A percentile compares a stretch with the other conserved stretches of the same genome.
phyloP scores from a whole-genome alignment of 2,329 filamentous ascomycete species.

The Nigrospora oryzae region DNA sequence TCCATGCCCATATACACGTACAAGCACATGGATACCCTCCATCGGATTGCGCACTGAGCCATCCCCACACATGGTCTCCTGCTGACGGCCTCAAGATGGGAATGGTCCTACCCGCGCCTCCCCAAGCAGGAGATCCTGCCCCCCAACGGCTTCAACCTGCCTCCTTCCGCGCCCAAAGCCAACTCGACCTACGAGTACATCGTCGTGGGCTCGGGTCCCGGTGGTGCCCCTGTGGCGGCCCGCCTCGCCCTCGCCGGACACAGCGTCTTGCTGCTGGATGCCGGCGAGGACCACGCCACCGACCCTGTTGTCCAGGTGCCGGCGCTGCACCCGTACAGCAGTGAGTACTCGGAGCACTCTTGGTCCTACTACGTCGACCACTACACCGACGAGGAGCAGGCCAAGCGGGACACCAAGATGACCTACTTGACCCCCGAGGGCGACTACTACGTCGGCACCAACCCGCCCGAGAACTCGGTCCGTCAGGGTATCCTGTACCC shows the following conservation, averaged over 20 bases:
- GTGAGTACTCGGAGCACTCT: constrained; percentile 44
- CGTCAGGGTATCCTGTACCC: constrained; percentile 50
- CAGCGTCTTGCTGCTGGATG: constrained; percentile 24
- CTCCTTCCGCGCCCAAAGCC: neutral
- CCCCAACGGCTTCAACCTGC: neutral
- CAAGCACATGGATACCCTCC: no score
- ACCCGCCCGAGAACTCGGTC: constrained; percentile 41
- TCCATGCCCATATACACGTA: no score
- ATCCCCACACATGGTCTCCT: neutral
- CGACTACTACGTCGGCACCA: constrained; percentile 40
- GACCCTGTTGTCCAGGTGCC: constrained; percentile 43
- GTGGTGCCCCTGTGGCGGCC: constrained; percentile 51
- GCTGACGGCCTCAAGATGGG: neutral
- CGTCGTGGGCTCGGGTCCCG: constrained; percentile 54
- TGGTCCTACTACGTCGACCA: constrained; percentile 61
- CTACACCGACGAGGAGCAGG: constrained; percentile 43
- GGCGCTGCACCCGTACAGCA: constrained; percentile 41
- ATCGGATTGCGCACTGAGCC: neutral
- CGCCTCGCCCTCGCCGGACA: constrained; percentile 52
- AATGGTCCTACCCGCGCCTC: neutral
- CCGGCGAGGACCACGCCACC: constrained; percentile 40
- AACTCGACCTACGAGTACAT: constrained; percentile 48
- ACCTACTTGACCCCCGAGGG: constrained; percentile 44
- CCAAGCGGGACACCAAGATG: constrained; percentile 49
- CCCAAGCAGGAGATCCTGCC: neutral